Percentiles rank a stretch among this genome's conserved stretches.
Evolutionary conservation across 1,139 yeast genomes (phyloP).

Genomic region (Chernovozyma sophiae-reginae): DNA sequence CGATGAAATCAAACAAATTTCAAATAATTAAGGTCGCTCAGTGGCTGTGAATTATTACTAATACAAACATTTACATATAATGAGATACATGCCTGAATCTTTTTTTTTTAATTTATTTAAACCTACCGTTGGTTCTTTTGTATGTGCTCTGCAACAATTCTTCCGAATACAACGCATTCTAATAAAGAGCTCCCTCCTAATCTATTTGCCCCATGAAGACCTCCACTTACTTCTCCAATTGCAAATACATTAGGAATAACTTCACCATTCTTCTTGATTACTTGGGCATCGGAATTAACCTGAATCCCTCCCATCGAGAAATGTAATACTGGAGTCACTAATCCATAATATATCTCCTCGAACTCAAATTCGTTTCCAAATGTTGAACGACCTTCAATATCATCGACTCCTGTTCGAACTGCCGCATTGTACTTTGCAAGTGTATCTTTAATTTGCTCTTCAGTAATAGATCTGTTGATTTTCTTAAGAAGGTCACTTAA

Average conservation of each 20-base stretch:
- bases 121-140: neutral
- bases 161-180: slow-evolving; percentile 39
- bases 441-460: slow-evolving; percentile 10
- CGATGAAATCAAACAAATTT: neutral
- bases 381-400: slow-evolving; percentile 17
- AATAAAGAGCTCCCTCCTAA: slow-evolving; percentile 36
- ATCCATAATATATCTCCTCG: slow-evolving; percentile 23
- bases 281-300: slow-evolving; percentile 24
- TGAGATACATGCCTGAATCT: neutral
- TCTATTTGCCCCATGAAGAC: slow-evolving; percentile 36
- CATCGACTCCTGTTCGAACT: slow-evolving; percentile 10
- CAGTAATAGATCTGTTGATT: slow-evolving; percentile 13
- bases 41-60: neutral
- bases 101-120: neutral
- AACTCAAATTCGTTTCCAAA: slow-evolving; percentile 18
- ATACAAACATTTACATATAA: neutral
- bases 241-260: slow-evolving; percentile 27
- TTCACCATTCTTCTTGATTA: slow-evolving; percentile 15
- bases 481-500: slow-evolving; percentile 13
- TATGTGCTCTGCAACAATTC: slow-evolving; percentile 12
- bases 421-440: slow-evolving; percentile 13
- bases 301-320: slow-evolving; percentile 40
- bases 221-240: slow-evolving; percentile 38
- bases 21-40: neutral
- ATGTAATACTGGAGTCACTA: slow-evolving; percentile 37